Percentiles rank a stretch among this genome's conserved stretches.
Evolutionary conservation across 129 eudicot genomes (phyloP).

Genomic region (Logfia minima): DNA sequence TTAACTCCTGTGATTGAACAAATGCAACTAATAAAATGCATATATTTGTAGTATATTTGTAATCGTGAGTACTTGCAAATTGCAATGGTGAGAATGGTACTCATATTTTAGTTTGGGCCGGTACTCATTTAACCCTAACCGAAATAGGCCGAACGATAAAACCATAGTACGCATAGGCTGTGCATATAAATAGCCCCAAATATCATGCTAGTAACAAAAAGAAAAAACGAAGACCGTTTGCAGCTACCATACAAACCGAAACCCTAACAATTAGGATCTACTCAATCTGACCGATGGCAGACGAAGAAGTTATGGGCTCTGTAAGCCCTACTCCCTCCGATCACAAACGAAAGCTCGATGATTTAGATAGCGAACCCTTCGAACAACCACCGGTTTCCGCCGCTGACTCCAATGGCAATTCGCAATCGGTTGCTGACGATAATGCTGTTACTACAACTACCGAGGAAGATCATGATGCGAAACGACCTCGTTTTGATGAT

Average conservation of each 20-base stretch:
- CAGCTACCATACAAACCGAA: slow-evolving; percentile 12
- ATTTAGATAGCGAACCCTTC: slow-evolving; percentile 56
- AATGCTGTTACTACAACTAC: not conserved
- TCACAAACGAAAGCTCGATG: slow-evolving; percentile 72
- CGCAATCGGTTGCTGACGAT: not conserved
- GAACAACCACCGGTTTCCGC: slow-evolving; percentile 40
- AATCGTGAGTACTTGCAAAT: no score
- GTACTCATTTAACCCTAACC: not conserved
- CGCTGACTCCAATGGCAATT: slow-evolving; percentile 32
- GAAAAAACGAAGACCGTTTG: not conserved
- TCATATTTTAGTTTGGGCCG: not conserved
- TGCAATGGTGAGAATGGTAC: no score
- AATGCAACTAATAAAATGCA: no score
- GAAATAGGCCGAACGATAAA: not conserved
- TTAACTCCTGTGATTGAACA: no score
- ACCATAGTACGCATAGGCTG: not conserved
- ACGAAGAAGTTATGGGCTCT: slow-evolving; percentile 41
- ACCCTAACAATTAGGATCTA: slow-evolving; percentile 41
- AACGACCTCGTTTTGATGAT: slow-evolving; percentile 76
- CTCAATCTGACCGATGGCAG: slow-evolving; percentile 39
- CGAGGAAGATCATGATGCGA: slow-evolving; percentile 51
- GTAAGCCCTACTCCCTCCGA: slow-evolving; percentile 52
- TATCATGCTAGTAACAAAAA: no score
- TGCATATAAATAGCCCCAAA: not conserved
- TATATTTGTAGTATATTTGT: no score